Percentiles rank a stretch among this genome's conserved stretches.
Evolutionary conservation across 805 yeast genomes (phyloP).

Genomic region (Yamadazyma phyllophila): DNA sequence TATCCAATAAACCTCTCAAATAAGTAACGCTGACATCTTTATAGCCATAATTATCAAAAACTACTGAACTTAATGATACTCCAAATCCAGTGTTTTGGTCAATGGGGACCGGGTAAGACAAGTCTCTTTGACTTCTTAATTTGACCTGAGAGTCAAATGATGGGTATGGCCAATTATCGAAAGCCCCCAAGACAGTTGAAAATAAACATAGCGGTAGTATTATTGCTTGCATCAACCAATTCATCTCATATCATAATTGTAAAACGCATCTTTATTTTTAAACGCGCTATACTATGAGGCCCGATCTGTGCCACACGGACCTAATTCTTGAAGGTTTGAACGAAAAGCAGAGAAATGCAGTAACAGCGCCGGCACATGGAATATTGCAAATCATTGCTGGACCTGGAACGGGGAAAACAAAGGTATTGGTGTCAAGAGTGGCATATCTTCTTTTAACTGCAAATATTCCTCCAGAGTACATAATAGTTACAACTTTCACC

Average conservation of each 20-base stretch:
- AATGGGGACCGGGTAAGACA: slow-evolving; percentile 27
- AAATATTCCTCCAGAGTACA: slow-evolving; percentile 53
- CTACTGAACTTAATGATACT: slow-evolving; percentile 24
- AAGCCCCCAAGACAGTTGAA: neutral
- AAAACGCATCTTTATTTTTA: neutral
- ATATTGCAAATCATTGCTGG: slow-evolving; percentile 56
- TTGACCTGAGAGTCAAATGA: slow-evolving; percentile 16
- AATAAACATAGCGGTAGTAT: too few species aligned
- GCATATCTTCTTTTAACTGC: slow-evolving; percentile 59
- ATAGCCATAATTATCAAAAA: slow-evolving; percentile 34
- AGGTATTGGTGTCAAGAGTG: slow-evolving; percentile 75
- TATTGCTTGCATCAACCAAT: neutral
- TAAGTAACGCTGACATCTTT: slow-evolving; percentile 15
- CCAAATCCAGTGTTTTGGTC: slow-evolving; percentile 35
- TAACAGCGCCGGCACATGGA: slow-evolving; percentile 34
- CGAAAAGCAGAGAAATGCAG: slow-evolving; percentile 42
- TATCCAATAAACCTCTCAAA: slow-evolving; percentile 28
- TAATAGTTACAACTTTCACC: slow-evolving; percentile 90
- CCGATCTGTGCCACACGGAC: neutral
- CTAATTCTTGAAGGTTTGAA: slow-evolving; percentile 27
- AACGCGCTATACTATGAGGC: neutral
- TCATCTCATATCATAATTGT: neutral
- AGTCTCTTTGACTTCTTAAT: slow-evolving; percentile 34
- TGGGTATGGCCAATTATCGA: slow-evolving; percentile 17
- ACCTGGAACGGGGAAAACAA: slow-evolving; percentile 76